Evolutionary conservation across 768 basidiomycete species (phyloP).

Genomic region (Cyclocybe aegerita): DNA sequence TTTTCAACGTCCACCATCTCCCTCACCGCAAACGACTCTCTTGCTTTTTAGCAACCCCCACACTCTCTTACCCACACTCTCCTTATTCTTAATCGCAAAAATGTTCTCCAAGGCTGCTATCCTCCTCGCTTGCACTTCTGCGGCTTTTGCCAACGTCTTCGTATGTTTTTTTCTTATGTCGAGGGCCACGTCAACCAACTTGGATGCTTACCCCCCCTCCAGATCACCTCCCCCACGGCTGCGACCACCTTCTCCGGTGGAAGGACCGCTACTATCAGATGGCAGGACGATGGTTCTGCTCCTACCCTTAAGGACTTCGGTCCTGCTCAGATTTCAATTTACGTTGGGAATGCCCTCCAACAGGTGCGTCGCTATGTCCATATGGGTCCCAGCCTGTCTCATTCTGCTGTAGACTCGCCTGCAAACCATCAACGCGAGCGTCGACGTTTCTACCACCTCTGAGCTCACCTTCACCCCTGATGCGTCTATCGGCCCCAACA

Average conservation of each 20-base stretch:
- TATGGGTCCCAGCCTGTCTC: background rate
- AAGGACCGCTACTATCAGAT: slow-evolving; percentile 45
- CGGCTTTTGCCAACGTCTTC: slow-evolving; percentile 55
- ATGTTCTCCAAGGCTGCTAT: slow-evolving; percentile 55
- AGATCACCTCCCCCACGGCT: slow-evolving; percentile 61
- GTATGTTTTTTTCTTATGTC: slow-evolving; percentile 29
- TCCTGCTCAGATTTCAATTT: slow-evolving; percentile 52
- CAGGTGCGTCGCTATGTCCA: slow-evolving; percentile 45
- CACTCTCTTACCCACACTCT: slow-evolving; percentile 41
- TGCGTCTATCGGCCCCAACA: slow-evolving; percentile 52
- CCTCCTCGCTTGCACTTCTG: slow-evolving; percentile 50
- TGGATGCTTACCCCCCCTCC: slow-evolving; percentile 2
- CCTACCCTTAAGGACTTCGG: slow-evolving; percentile 58
- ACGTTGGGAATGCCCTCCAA: slow-evolving; percentile 55
- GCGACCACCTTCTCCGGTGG: slow-evolving; percentile 49
- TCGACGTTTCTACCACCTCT: slow-evolving; percentile 51
- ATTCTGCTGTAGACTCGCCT: slow-evolving; percentile 44
- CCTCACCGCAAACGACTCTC: slow-evolving; percentile 11
- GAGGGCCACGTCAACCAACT: slow-evolving; percentile 8
- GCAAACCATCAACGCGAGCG: slow-evolving; percentile 44
- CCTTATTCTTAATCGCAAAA: slow-evolving; percentile 23
- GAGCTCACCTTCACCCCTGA: slow-evolving; percentile 53
- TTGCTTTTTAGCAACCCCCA: slow-evolving; percentile 20
- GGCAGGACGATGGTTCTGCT: slow-evolving; percentile 53
- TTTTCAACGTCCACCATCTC: slow-evolving; percentile 21